A percentile compares a stretch with the other conserved stretches of the same genome.
Evolutionary conservation across 1,139 yeast species (phyloP).

Genomic region (Hansenula anomala): DNA sequence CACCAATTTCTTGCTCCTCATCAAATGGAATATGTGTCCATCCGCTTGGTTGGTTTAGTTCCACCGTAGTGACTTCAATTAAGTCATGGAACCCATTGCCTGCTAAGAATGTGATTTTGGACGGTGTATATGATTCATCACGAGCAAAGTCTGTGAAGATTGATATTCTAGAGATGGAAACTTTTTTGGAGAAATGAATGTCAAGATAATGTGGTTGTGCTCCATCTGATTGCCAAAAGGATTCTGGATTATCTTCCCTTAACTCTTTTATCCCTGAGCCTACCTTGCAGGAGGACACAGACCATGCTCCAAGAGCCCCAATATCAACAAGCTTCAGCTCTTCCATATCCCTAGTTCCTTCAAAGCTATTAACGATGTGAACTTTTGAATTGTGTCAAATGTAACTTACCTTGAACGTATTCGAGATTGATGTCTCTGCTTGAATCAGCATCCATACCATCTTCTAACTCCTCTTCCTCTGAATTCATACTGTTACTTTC

Average conservation of each 20-base stretch:
- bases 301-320: slow-evolving; percentile 83
- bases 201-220: slow-evolving; percentile 84
- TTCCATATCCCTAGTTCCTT: slow-evolving; percentile 55
- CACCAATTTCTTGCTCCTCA: slow-evolving; percentile 48
- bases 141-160: slow-evolving; percentile 60
- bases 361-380: too few species aligned
- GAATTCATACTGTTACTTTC: slow-evolving; percentile 8
- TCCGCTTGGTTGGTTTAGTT: slow-evolving; percentile 71
- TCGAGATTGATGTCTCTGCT: slow-evolving; percentile 14
- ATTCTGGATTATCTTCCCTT: slow-evolving; percentile 67
- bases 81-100: slow-evolving; percentile 88
- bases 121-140: slow-evolving; percentile 94
- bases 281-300: slow-evolving; percentile 68
- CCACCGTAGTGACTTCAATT: slow-evolving; percentile 64
- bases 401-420: slow-evolving; percentile 15
- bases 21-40: slow-evolving; percentile 78
- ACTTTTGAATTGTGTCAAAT: too few species aligned
- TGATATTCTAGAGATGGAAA: slow-evolving; percentile 64
- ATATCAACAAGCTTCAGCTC: slow-evolving; percentile 60
- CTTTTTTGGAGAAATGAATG: slow-evolving; percentile 76
- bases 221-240: slow-evolving; percentile 97
- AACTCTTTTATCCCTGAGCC: slow-evolving; percentile 70
- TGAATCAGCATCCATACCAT: slow-evolving; percentile 14
- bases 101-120: slow-evolving; percentile 61
- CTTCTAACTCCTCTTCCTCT: slow-evolving; percentile 1